phyloP scores from a whole-genome alignment of 108 stramenopile genomes.

The Craspedostauros australis region DNA sequence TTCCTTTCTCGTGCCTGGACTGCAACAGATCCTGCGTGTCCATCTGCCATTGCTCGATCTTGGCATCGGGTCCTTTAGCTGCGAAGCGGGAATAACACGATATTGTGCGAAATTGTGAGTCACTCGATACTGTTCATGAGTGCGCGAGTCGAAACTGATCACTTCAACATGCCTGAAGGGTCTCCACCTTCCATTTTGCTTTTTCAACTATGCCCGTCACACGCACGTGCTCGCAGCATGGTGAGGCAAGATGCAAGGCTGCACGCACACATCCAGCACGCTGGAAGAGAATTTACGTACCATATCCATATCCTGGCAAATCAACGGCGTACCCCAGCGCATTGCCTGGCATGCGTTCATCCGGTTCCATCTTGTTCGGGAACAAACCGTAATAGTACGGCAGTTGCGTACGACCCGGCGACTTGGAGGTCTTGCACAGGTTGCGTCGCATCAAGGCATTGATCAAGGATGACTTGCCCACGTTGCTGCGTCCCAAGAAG shows the following conservation, averaged over 20 bases:
- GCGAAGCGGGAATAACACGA: too few species aligned
- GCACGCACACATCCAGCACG: too few species aligned
- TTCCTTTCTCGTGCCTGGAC: constrained; percentile 24
- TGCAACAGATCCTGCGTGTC: constrained; percentile 62
- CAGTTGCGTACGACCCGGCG: constrained; percentile 88
- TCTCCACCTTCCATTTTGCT: too few species aligned
- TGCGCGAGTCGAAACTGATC: too few species aligned
- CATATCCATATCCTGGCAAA: constrained; percentile 79
- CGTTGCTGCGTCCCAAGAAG: constrained; percentile 90
- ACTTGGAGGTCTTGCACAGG: constrained; percentile 74
- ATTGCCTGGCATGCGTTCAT: not conserved
- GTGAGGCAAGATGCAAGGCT: too few species aligned
- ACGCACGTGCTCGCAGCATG: too few species aligned
- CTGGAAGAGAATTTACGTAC: too few species aligned
- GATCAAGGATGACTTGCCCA: constrained; percentile 88
- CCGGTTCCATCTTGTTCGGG: constrained; percentile 11
- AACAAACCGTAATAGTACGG: constrained; percentile 81
- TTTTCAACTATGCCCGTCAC: too few species aligned
- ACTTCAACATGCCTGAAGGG: too few species aligned
- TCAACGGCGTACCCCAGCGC: constrained; percentile 50
- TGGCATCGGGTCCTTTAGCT: constrained; percentile 57
- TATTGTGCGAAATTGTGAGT: too few species aligned
- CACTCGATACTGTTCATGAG: too few species aligned
- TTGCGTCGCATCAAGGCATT: constrained; percentile 67
- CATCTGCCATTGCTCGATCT: constrained; percentile 72